Evolutionary conservation across 352 stramenopile species (phyloP).

Genomic region (Phytopythium aichiense): DNA sequence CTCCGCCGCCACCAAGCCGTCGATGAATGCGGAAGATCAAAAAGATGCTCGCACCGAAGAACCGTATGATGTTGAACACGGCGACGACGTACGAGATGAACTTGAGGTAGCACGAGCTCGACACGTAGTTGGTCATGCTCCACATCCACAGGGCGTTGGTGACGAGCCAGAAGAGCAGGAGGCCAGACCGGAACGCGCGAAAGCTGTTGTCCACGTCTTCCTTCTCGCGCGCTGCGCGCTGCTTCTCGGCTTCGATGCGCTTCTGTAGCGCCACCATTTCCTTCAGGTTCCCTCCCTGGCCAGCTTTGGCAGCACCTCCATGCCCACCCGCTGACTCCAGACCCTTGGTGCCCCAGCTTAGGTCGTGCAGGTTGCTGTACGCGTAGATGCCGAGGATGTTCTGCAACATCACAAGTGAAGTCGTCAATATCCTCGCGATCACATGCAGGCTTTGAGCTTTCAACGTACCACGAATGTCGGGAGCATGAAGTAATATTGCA

Average conservation of each 20-base stretch:
- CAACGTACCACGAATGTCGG: constrained; percentile 28
- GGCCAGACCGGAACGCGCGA: constrained; percentile 34
- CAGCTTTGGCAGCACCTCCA: constrained; percentile 11
- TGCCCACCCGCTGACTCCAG: constrained; percentile 23
- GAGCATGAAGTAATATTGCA: constrained; percentile 46
- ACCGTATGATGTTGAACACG: constrained; percentile 42
- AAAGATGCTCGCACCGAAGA: constrained; percentile 31
- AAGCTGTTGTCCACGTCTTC: constrained; percentile 54
- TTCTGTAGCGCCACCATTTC: constrained; percentile 53
- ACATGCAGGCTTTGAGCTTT: background rate
- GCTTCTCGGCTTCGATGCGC: constrained; percentile 30
- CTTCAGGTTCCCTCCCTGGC: constrained; percentile 27
- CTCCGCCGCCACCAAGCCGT: constrained; percentile 12
- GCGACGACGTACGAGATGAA: constrained; percentile 39
- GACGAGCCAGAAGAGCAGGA: constrained; percentile 50
- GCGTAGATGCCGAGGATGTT: constrained; percentile 38
- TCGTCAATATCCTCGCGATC: background rate
- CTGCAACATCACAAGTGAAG: background rate
- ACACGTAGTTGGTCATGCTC: constrained; percentile 36
- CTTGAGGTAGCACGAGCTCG: constrained; percentile 44
- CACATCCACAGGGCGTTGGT: constrained; percentile 45
- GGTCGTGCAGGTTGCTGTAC: constrained; percentile 36
- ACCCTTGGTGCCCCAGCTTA: constrained; percentile 34
- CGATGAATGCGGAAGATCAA: constrained; percentile 33
- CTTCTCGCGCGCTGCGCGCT: constrained; percentile 26